Evolutionary conservation across 1,284 basidiomycete genomes (phyloP).

Genomic region (Cryptococcus wingfieldii): DNA sequence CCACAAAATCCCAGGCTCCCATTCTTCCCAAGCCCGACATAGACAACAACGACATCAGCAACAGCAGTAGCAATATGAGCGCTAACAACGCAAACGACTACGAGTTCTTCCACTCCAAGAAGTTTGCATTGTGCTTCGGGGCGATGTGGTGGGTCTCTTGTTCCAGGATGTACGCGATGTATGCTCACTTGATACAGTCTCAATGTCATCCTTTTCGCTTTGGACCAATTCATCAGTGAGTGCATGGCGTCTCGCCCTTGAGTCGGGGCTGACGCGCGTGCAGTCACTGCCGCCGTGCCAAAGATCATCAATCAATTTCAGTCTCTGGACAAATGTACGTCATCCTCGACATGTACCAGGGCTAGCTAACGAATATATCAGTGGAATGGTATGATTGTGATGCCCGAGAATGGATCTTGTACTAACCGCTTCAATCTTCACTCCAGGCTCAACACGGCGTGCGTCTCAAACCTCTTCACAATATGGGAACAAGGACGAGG

Average conservation of each 20-base stretch:
- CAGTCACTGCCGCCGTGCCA: slow-evolving; percentile 24
- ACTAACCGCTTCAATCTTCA: neutral
- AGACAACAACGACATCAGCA: neutral
- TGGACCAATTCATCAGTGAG: slow-evolving; percentile 26
- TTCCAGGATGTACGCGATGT: neutral
- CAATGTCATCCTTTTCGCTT: slow-evolving; percentile 15
- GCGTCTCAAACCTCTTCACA: neutral
- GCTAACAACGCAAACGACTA: slow-evolving; percentile 4
- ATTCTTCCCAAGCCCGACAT: no score
- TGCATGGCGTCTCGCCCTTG: no score
- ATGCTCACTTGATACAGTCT: neutral
- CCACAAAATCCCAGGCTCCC: no score
- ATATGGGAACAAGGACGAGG: neutral
- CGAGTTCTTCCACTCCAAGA: slow-evolving; percentile 15
- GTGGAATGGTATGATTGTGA: slow-evolving; percentile 13
- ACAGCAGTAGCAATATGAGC: neutral
- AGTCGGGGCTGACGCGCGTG: no score
- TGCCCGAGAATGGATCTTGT: neutral
- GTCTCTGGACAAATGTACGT: slow-evolving; percentile 22
- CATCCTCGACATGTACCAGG: neutral
- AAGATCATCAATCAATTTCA: slow-evolving; percentile 23
- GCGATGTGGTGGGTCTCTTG: slow-evolving; percentile 22
- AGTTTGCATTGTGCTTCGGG: slow-evolving; percentile 23
- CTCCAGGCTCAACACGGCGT: slow-evolving; percentile 20
- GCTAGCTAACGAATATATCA: neutral